Evolutionary conservation across 2,329 filamentous ascomycete species (phyloP).

Genomic region (Fusarium sp.): DNA sequence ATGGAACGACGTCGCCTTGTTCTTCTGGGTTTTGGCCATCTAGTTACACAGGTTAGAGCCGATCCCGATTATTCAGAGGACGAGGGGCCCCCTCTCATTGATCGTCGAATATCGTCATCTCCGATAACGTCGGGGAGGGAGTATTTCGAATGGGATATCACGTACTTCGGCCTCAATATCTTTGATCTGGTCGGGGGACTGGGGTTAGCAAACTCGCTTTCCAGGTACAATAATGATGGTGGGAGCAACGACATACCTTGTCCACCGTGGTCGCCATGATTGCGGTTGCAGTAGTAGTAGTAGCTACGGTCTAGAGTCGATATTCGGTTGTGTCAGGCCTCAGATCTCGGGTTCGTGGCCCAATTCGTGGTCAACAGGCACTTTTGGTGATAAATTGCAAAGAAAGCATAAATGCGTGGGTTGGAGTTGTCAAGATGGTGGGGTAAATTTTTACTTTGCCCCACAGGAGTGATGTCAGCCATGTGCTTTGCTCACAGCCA

Average conservation of each 20-base stretch:
- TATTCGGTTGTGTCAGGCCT: slow-evolving; percentile 32
- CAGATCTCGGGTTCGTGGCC: slow-evolving; percentile 38
- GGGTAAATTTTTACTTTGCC: slow-evolving; percentile 57
- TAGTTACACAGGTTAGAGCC: slow-evolving; percentile 56
- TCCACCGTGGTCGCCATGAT: slow-evolving; percentile 97
- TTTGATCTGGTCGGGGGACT: slow-evolving; percentile 79
- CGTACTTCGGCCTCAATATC: slow-evolving; percentile 94
- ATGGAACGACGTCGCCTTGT: slow-evolving; percentile 95
- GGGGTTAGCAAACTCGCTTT: slow-evolving; percentile 53
- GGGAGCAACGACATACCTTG: slow-evolving; percentile 73
- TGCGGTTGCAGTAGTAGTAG: slow-evolving; percentile 49
- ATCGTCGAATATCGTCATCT: slow-evolving; percentile 17
- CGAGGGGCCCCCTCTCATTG: slow-evolving; percentile 8
- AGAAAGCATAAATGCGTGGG: slow-evolving; percentile 43
- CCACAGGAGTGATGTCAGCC: slow-evolving; percentile 54
- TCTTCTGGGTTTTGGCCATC: slow-evolving; percentile 98
- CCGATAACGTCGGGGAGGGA: slow-evolving; percentile 26
- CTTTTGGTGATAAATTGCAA: slow-evolving; percentile 46
- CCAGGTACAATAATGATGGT: slow-evolving; percentile 9
- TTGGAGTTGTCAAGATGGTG: slow-evolving; percentile 52
- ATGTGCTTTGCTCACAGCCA: slow-evolving; percentile 20
- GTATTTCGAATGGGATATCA: slow-evolving; percentile 41
- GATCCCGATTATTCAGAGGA: slow-evolving; percentile 7
- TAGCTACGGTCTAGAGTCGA: slow-evolving; percentile 28
- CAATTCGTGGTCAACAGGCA: slow-evolving; percentile 33